These are phyloP conservation scores for Pichia inconspicua DNA, from an alignment of 1,139 yeast species.

Conservation along the genomic window DNA sequence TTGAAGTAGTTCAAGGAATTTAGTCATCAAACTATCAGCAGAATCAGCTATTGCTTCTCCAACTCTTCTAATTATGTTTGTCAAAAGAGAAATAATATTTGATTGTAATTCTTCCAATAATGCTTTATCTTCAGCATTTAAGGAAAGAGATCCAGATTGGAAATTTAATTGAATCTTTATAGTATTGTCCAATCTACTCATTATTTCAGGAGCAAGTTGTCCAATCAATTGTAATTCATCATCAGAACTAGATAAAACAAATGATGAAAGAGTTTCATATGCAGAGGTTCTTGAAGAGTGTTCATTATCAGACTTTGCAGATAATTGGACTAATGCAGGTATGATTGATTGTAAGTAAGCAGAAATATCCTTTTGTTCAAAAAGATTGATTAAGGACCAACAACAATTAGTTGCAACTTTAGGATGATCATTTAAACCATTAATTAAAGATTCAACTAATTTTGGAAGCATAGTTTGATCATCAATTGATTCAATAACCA, in stretches of 20 bases:
- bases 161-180: slow-evolving; percentile 42
- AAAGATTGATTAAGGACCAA: slow-evolving; percentile 89
- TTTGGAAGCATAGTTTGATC: slow-evolving; percentile 54
- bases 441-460: slow-evolving; percentile 62
- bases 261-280: slow-evolving; percentile 80
- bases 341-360: slow-evolving; percentile 61
- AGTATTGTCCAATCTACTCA: slow-evolving; percentile 64
- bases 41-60: slow-evolving; percentile 59
- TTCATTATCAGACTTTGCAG: slow-evolving; percentile 73
- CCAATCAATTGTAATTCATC: slow-evolving; percentile 66
- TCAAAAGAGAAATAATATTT: slow-evolving; percentile 75
- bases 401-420: slow-evolving; percentile 92
- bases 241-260: slow-evolving; percentile 67
- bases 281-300: slow-evolving; percentile 90
- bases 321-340: slow-evolving; percentile 61
- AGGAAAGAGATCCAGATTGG: slow-evolving; percentile 15
- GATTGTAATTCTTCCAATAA: slow-evolving; percentile 85
- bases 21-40: slow-evolving; percentile 77
- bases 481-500: slow-evolving; percentile 72
- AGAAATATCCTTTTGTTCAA: slow-evolving; percentile 47
- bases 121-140: slow-evolving; percentile 59
- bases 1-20: slow-evolving; percentile 63
- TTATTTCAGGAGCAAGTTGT: slow-evolving; percentile 64
- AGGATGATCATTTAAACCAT: slow-evolving; percentile 83
- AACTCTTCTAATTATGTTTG: slow-evolving; percentile 81